A percentile compares a stretch with the other conserved stretches of the same genome.
Evolutionary conservation across 352 stramenopile species (phyloP).

Genomic region (Thalassiosira hispida): DNA sequence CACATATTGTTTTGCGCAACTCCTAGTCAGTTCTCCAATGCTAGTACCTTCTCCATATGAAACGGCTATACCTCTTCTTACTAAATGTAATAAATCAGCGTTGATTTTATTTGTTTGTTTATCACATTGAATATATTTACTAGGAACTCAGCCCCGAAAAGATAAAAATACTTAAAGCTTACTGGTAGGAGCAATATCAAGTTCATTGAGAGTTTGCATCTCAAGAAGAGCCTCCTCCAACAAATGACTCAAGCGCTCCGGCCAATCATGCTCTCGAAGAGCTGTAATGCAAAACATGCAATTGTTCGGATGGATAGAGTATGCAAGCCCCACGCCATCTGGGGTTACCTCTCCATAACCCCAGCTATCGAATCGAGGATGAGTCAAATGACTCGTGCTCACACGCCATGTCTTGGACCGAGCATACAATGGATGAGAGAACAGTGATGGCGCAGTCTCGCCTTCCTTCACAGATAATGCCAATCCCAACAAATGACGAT

Average conservation of each 20-base stretch:
- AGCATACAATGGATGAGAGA: constrained; percentile 92
- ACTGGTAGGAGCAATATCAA: constrained; percentile 56
- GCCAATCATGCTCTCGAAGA: constrained; percentile 88
- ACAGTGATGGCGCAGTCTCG: constrained; percentile 89
- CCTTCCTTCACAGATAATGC: constrained; percentile 93
- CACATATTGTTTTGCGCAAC: too few relatives aligned
- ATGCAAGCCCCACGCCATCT: constrained; percentile 95
- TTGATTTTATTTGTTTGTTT: not conserved
- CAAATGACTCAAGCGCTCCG: constrained; percentile 89
- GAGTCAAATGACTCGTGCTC: constrained; percentile 94
- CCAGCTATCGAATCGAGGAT: constrained; percentile 91
- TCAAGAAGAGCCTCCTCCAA: constrained; percentile 94
- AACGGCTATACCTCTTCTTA: too few relatives aligned
- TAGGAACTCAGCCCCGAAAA: too few relatives aligned
- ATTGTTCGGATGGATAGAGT: constrained; percentile 92
- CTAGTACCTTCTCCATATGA: too few relatives aligned
- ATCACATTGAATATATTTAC: not conserved
- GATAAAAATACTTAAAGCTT: constrained; percentile 59
- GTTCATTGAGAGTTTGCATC: constrained; percentile 92
- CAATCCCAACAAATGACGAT: constrained; percentile 96
- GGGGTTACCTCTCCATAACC: constrained; percentile 97
- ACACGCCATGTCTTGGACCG: constrained; percentile 94
- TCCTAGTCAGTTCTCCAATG: too few relatives aligned
- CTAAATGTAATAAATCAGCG: too few relatives aligned
- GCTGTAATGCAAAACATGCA: constrained; percentile 96